Conservation (phyloP, 495 filamentous ascomycete genomes). For the Podospora pseudoanserina region DNA sequence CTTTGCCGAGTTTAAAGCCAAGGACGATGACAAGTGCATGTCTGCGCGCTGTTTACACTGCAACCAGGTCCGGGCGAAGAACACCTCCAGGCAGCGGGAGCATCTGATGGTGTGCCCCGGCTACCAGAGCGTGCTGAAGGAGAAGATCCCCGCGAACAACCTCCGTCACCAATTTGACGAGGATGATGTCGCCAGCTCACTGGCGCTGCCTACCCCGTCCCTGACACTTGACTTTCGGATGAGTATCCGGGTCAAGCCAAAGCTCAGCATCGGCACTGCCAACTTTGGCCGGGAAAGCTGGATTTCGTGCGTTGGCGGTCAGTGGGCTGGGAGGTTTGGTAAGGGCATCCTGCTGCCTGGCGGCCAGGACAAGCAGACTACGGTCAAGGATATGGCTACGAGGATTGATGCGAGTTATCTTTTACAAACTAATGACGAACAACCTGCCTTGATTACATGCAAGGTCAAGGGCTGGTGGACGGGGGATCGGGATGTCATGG, state of each 20-base stretch:
- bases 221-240: slow-evolving; percentile 32
- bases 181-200: slow-evolving; percentile 29
- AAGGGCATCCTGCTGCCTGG: slow-evolving; percentile 28
- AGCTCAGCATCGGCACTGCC: slow-evolving; percentile 22
- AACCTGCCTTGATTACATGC: slow-evolving; percentile 29
- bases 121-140: slow-evolving; percentile 27
- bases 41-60: slow-evolving; percentile 28
- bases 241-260: slow-evolving; percentile 33
- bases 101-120: slow-evolving; percentile 28
- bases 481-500: slow-evolving; percentile 32
- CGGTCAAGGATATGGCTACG: slow-evolving; percentile 25
- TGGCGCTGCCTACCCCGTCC: slow-evolving; percentile 26
- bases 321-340: slow-evolving; percentile 32
- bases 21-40: slow-evolving; percentile 30
- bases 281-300: slow-evolving; percentile 24
- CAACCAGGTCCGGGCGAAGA: slow-evolving; percentile 31
- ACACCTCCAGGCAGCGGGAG: slow-evolving; percentile 33
- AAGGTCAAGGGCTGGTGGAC: slow-evolving; percentile 33
- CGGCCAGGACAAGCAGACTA: slow-evolving; percentile 31
- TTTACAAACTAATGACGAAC: slow-evolving; percentile 31
- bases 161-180: slow-evolving; percentile 32
- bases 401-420: slow-evolving; percentile 29
- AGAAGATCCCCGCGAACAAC: slow-evolving; percentile 30
- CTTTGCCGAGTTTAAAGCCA: slow-evolving; percentile 32
- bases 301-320: slow-evolving; percentile 30